Conservation (phyloP, 441 rosid genomes). For the Gossypium schwendimanii region DNA sequence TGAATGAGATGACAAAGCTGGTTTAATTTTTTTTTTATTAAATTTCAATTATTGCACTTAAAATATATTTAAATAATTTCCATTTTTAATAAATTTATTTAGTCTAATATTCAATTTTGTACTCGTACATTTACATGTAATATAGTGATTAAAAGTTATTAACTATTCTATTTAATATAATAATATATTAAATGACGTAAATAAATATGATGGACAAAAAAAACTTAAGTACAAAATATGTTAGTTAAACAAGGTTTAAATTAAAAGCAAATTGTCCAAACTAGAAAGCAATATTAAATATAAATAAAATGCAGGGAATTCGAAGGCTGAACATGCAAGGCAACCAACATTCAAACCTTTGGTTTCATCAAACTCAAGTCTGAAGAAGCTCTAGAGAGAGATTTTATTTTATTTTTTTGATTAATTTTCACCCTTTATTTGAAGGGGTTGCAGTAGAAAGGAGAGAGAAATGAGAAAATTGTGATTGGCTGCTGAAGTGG, state of each 20-base stretch:
- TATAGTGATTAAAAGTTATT: no score
- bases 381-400: background rate
- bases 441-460: no score
- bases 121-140: no score
- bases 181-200: no score
- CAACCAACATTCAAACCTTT: background rate
- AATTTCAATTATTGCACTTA: background rate
- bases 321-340: background rate
- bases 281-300: background rate
- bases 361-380: background rate
- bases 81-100: background rate
- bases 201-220: background rate
- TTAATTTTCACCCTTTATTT: background rate
- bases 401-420: background rate
- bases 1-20: background rate
- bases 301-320: background rate
- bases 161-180: no score
- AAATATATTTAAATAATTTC: no score
- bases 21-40: no score
- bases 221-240: background rate
- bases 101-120: background rate
- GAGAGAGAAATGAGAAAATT: slow-evolving; percentile 10
- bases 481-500: slow-evolving; percentile 17
- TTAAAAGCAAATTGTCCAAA: background rate
- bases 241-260: background rate